Evolutionary conservation across 352 stramenopile species (phyloP), one percentile per base, ranked within the genome.

Genomic region (Phytopythium aichiense): DNA sequence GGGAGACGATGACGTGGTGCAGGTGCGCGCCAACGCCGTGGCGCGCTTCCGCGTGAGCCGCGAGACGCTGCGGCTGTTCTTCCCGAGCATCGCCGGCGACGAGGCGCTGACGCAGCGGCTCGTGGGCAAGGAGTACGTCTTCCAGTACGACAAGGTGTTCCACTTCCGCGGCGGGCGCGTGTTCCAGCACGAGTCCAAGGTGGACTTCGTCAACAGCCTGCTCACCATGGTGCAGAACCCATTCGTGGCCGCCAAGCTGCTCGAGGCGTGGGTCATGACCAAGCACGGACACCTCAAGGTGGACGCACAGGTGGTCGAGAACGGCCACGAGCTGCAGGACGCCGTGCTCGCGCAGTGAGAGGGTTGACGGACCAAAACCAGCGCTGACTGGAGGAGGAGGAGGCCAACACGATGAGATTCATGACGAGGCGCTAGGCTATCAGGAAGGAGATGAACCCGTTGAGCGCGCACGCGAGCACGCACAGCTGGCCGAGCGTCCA

Each of bases 141-240:
- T 89, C 28, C 72, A 82, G 60, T 88, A 90, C 67, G 77, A 88
- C 63, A 90, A 88, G 56, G 77, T 87, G 5, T 88, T 90, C 57
- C 78, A 90, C 50, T 87, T 90, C 53, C 56, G 67, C 22, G 53
- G 67, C 43, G 71, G 73, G 1, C 63, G 63, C 30, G 68, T 90
- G 20, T 86, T 86, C 59, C 78, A 88, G 63, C 76, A 88, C 59
- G 78, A 88, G 37, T 76, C 69, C 1, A 69, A 72, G 35, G 64
- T 81, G 5, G 77, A 88, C 38, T 76, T 88, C 13, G 81, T 71
- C 45, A 70, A 64, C 38, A 70, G 81, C 16, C 69, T 90, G 57
- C 61, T 88, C n/a, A 31, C 74, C 22, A 71, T 88, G 65, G 64
- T 77, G 8, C 63, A 81, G 28, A 65, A 87, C 25, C 77, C 77